phyloP scores from a whole-genome alignment of 106 monocot genomes.

The Platanthera guangdongensis region DNA sequence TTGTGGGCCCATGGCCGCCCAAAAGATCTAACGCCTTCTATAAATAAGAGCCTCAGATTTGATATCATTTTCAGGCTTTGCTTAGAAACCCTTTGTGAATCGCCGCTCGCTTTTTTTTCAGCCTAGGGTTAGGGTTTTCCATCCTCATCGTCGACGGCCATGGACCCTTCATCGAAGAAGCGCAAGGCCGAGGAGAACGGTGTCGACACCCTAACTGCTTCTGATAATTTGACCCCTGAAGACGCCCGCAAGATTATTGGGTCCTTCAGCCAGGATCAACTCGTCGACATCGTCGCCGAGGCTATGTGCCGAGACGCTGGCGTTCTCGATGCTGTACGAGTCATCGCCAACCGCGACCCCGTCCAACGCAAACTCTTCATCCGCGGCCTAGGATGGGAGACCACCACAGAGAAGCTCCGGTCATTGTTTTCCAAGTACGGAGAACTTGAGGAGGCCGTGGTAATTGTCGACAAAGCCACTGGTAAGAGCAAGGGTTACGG shows the following conservation, averaged over 20 bases:
- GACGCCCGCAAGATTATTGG: constrained; percentile 57
- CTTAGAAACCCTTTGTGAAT: no score
- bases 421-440: constrained; percentile 64
- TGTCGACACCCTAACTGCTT: constrained; percentile 3
- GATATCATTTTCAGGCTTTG: no score
- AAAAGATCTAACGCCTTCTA: no score
- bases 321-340: constrained; percentile 45
- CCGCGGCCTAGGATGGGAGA: constrained; percentile 93
- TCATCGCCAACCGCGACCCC: constrained; percentile 43
- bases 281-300: constrained; percentile 47
- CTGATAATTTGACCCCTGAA: constrained; percentile 27
- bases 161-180: constrained; percentile 75
- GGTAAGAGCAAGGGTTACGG: constrained; percentile 89
- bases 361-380: constrained; percentile 86
- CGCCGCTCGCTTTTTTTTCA: not conserved
- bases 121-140: constrained; percentile 31
- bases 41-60: no score
- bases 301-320: constrained; percentile 31
- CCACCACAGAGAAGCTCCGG: constrained; percentile 61
- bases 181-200: constrained; percentile 84
- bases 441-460: constrained; percentile 75
- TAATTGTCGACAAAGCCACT: constrained; percentile 70
- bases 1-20: no score
- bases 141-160: constrained; percentile 4
- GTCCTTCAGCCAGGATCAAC: constrained; percentile 50